Evolutionary conservation across 805 yeast genomes (phyloP), one percentile per base, ranked within the genome.

Genomic region (Kuraishia capsulata): DNA sequence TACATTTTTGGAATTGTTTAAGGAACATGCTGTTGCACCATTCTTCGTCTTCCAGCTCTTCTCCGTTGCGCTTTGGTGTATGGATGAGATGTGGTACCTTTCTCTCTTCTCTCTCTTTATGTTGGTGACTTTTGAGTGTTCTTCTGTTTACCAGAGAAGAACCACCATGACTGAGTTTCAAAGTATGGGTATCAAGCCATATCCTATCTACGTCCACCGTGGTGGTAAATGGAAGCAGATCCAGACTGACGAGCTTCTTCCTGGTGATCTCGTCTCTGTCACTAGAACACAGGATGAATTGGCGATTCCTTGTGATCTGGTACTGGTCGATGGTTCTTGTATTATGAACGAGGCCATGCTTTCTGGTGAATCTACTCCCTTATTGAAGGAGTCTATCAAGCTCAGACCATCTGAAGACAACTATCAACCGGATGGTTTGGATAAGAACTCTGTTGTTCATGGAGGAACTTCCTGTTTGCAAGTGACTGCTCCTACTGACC

Each of bases 281-380:
- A 75, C 83, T 6, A 81, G 98, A 67, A 84, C 96, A 4, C 79
- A 70, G 39, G 98, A 90, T 37, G 97, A 87, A 40, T 74, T 82
- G 45, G 96, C 97, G 2, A 65, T 92, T 39, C 97, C 98, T 14
- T 92, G 98, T 67, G 98, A 92, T 61, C 62, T 92, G 62, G 61
- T 92, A 28, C 68, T 92, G 34, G 60, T 86, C 37, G 89, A 81
- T 51, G 98, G 98, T 38, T 73, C 95, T 16, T 92, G 95, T 47
- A 92, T 92, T 54, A 95, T 92, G 34, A 92, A 92, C 56, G 98
- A 92, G 69, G 98, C 98, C 19, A 92, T 92, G 98, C 78, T 92
- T 40, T 86, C 96, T 4, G 98, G 98, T 59, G 98, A 92, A 65
- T 88, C 97, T 4, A 92, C 98, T 33, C 98, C 98, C 5, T 68